These are phyloP conservation scores for Tricholoma terreum DNA, from an alignment of 768 basidiomycete species.

Conservation along the genomic window DNA sequence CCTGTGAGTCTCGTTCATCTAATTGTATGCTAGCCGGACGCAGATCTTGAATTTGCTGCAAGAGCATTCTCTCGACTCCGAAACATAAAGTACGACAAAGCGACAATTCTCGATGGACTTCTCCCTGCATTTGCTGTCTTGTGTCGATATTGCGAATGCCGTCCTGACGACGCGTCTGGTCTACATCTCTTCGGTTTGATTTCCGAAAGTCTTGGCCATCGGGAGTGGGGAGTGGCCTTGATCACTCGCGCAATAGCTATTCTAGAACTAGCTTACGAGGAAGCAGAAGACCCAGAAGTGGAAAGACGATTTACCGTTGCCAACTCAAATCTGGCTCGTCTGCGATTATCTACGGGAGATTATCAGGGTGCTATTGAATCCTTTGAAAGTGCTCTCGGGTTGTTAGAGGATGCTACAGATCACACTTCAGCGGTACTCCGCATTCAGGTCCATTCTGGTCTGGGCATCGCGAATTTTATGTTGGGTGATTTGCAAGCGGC, in stretches of 20 bases:
- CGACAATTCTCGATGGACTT: slow-evolving; percentile 42
- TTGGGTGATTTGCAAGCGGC: slow-evolving; percentile 60
- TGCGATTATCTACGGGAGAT: slow-evolving; percentile 60
- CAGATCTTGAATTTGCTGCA: slow-evolving; percentile 73
- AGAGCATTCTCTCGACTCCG: slow-evolving; percentile 47
- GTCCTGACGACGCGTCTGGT: slow-evolving; percentile 68
- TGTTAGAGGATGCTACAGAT: slow-evolving; percentile 53
- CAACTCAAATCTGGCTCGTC: slow-evolving; percentile 75
- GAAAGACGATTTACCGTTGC: slow-evolving; percentile 82
- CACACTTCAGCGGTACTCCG: slow-evolving; percentile 41
- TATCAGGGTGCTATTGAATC: slow-evolving; percentile 62
- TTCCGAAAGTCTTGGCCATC: slow-evolving; percentile 78
- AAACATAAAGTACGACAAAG: slow-evolving; percentile 8
- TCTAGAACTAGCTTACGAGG: slow-evolving; percentile 87
- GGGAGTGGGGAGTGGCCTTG: slow-evolving; percentile 53
- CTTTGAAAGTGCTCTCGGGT: slow-evolving; percentile 68
- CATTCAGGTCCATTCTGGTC: slow-evolving; percentile 65
- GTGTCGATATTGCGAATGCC: slow-evolving; percentile 66
- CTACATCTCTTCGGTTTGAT: slow-evolving; percentile 83
- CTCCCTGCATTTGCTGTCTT: slow-evolving; percentile 81
- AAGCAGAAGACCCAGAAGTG: slow-evolving; percentile 72
- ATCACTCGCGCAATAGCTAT: slow-evolving; percentile 63
- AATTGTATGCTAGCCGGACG: slow-evolving; percentile 56
- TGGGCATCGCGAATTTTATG: slow-evolving; percentile 71
- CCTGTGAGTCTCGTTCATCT: background rate